Percentiles rank a stretch among this genome's conserved stretches.
Evolutionary conservation across 1,284 basidiomycete genomes (phyloP).

Genomic region (Leccinum solheimii): DNA sequence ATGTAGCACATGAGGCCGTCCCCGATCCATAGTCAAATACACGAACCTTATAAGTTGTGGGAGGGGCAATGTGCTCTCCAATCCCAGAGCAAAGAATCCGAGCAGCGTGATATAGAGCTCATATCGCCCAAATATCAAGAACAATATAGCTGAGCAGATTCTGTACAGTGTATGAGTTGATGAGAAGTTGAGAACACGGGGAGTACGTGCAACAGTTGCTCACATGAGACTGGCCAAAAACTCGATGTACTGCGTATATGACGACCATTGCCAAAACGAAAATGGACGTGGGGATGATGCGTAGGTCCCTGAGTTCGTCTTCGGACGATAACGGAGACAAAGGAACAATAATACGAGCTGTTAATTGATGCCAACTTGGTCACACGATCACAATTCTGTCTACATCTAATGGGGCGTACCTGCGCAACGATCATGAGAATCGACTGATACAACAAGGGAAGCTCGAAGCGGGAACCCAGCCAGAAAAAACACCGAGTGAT

Average conservation of each 20-base stretch:
- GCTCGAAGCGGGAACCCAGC: constrained; percentile 80
- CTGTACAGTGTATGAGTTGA: constrained; percentile 39
- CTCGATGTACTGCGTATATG: constrained; percentile 76
- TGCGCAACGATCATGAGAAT: constrained; percentile 81
- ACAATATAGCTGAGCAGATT: constrained; percentile 67
- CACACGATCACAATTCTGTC: constrained; percentile 18
- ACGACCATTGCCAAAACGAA: constrained; percentile 85
- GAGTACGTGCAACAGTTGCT: constrained; percentile 13
- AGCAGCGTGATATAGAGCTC: constrained; percentile 64
- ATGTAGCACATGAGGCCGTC: constrained; percentile 17
- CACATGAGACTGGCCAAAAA: constrained; percentile 81
- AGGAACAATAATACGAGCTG: constrained; percentile 77
- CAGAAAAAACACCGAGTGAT: constrained; percentile 87
- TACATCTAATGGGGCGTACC: constrained; percentile 42
- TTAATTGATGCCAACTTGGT: constrained; percentile 19
- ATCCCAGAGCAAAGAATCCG: constrained; percentile 76
- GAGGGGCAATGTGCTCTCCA: constrained; percentile 82
- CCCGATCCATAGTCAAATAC: constrained; percentile 18
- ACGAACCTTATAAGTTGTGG: constrained; percentile 74
- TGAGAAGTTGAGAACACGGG: constrained; percentile 3
- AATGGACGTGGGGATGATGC: constrained; percentile 65
- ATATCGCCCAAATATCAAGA: constrained; percentile 72
- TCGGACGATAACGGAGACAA: constrained; percentile 69
- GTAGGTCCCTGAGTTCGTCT: constrained; percentile 56
- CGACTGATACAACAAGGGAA: constrained; percentile 73